phyloP scores from a whole-genome alignment of 257 asterid species.

The Gentiana straminea region DNA sequence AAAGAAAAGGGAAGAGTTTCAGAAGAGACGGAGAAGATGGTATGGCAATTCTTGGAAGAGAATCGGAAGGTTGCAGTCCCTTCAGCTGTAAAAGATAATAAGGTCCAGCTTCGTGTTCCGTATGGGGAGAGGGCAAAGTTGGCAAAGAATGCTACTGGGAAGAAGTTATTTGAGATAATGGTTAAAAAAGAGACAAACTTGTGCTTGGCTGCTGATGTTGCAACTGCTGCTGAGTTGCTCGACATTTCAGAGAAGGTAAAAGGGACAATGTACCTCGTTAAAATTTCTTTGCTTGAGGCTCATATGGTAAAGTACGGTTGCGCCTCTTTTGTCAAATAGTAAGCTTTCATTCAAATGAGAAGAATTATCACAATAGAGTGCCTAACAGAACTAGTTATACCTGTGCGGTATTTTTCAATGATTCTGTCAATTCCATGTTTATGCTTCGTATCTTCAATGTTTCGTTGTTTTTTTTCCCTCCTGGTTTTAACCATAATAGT shows the following conservation, averaged over 20 bases:
- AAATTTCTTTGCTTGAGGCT: neutral
- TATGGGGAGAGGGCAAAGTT: constrained; percentile 73
- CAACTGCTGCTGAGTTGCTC: constrained; percentile 85
- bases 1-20: constrained; percentile 85
- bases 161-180: constrained; percentile 87
- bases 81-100: constrained; percentile 15
- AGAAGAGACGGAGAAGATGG: constrained; percentile 82
- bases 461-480: too few relatives aligned
- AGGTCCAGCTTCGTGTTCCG: constrained; percentile 40
- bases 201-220: constrained; percentile 96
- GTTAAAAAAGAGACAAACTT: constrained; percentile 69
- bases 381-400: too few relatives aligned
- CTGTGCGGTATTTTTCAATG: too few relatives aligned
- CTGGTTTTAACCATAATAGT: too few relatives aligned
- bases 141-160: constrained; percentile 80
- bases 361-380: too few relatives aligned
- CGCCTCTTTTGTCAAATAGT: too few relatives aligned
- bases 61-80: constrained; percentile 68
- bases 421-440: too few relatives aligned
- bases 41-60: constrained; percentile 66
- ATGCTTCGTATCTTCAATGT: too few relatives aligned
- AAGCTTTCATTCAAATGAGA: too few relatives aligned
- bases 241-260: constrained; percentile 83
- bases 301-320: too few relatives aligned
- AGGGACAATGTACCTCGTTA: neutral